Conservation (phyloP, 371 early-diverging fungal genomes). For the Rhizomucor pusillus region DNA sequence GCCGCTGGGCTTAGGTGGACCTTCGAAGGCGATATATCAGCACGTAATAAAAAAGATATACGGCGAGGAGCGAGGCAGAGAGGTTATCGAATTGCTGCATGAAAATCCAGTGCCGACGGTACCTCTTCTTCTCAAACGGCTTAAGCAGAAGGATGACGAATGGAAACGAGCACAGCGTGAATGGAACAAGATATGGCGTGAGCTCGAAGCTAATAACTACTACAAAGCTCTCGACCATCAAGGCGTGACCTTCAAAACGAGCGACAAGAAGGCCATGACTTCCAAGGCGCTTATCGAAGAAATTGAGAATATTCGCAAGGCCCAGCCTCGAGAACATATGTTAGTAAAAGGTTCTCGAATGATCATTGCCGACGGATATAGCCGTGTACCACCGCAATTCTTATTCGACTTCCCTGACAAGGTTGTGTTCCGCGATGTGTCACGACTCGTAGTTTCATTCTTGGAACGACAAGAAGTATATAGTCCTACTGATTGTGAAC, state of each 20-base stretch:
- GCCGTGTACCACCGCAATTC: conserved; percentile 45
- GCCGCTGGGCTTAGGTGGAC: conserved; percentile 76
- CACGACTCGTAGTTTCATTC: conserved; percentile 54
- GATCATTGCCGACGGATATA: conserved; percentile 11
- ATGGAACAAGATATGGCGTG: conserved; percentile 97
- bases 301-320: conserved; percentile 66
- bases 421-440: conserved; percentile 68
- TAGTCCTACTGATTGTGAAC: conserved; percentile 60
- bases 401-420: conserved; percentile 64
- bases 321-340: conserved; percentile 15
- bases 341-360: conserved; percentile 6
- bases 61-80: conserved; percentile 79
- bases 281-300: conserved; percentile 76
- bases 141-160: conserved; percentile 98
- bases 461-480: conserved; percentile 55
- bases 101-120: conserved; percentile 91
- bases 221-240: conserved; percentile 97
- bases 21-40: conserved; percentile 83
- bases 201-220: conserved; percentile 90
- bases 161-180: conserved; percentile 87
- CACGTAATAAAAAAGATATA: conserved; percentile 94
- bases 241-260: conserved; percentile 82
- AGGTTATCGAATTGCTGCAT: conserved; percentile 92
- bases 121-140: conserved; percentile 93
- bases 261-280: conserved; percentile 80